Base-by-base conservation (phyloP, 257 asterid genomes). In the Primulina huaijiensis region DNA sequence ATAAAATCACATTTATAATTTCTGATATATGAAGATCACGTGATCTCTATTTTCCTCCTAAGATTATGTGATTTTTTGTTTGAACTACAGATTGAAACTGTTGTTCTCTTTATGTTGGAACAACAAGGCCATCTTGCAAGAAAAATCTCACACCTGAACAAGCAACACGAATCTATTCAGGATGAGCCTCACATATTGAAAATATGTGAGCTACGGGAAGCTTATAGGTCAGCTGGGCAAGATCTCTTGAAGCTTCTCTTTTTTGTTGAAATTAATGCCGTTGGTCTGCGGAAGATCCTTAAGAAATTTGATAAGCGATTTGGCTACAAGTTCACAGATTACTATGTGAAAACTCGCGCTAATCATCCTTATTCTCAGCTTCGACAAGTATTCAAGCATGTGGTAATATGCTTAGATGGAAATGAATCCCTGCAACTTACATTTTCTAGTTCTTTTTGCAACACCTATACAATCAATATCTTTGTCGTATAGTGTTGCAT, bases 331-430 rank as follows among this genome's bases (percentile, higher is more conserved):
- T 92, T 92, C 87, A 92, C 97, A 40, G 82, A 87, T 71, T 85
- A 92, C 74, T 92, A 89, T 35, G 96, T 92, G 79, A 92, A 89
- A 83, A 89, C 97, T 61, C 92, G 97, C 19, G 96, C 96, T 6
- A 86, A 89, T 73, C 97, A 92, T 81, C 95, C 97, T 53, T 92
- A 87, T 78, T 92, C 97, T 65, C 97, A 92, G 87, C 90, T 92
- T 64, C 84, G 76, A 70, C 97, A 91, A 82, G 92, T 91, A 75
- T 86, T 89, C 72, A 91, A 89, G 84, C 97, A 91, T 58, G 97
- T 91, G 97, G 97, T 91, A 77, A 72, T 79, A 27, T 53, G 2
- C 53, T 43, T 43, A 43, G 53, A 43, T 8, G 53, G 6, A 14
- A 43, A 43, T 12, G n/a, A 43, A 43, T 43, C 53, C 53, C 5